phyloP scores from a whole-genome alignment of 371 early-diverging fungal genomes.

The Phascolomyces articulosus region DNA sequence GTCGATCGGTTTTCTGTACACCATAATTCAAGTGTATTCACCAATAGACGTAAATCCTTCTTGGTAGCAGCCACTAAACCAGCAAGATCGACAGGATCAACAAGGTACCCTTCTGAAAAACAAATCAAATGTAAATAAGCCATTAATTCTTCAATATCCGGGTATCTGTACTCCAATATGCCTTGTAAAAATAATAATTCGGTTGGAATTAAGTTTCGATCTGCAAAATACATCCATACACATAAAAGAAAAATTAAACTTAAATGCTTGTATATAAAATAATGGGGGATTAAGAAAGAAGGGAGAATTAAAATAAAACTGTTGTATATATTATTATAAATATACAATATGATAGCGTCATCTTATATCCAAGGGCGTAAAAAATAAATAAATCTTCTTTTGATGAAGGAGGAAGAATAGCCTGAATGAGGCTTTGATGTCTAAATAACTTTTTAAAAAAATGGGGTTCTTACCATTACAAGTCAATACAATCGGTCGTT shows the following conservation, averaged over 20 bases:
- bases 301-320: too few relatives aligned
- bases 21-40: constrained; percentile 40
- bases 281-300: background rate
- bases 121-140: constrained; percentile 40
- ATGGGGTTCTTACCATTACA: constrained; percentile 61
- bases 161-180: constrained; percentile 19
- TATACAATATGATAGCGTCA: too few relatives aligned
- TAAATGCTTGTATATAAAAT: background rate
- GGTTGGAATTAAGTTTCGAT: constrained; percentile 28
- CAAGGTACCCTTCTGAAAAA: constrained; percentile 25
- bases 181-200: constrained; percentile 26
- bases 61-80: constrained; percentile 23
- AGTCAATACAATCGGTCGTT: constrained; percentile 79
- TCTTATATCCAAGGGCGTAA: too few relatives aligned
- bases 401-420: background rate
- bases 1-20: constrained; percentile 14
- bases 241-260: background rate
- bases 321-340: too few relatives aligned
- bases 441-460: background rate
- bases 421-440: background rate
- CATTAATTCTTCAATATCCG: constrained; percentile 18
- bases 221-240: constrained; percentile 9
- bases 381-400: too few relatives aligned
- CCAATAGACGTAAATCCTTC: constrained; percentile 30
- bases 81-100: constrained; percentile 27